Evolutionary conservation across 306 rosid genomes (phyloP), one percentile per base, ranked within the genome.

Genomic region (Amphicarpaea edgeworthii): DNA sequence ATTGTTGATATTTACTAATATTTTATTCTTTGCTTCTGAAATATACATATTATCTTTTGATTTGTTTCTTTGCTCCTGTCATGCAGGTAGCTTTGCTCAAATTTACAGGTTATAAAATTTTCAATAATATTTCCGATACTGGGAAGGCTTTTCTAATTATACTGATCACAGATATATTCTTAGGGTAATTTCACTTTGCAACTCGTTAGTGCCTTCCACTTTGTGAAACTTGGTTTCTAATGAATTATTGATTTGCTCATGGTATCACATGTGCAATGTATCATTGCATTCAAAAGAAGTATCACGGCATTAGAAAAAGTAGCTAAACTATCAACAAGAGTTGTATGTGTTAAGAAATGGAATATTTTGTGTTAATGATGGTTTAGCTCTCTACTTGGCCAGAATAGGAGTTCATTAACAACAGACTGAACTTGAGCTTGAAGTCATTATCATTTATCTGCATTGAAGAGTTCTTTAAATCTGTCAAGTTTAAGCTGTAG

Each of bases 61-160:
- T 77, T 80, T 82, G 51, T 68, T 79, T 66, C 72, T 51, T 66
- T 78, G 49, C 75, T 82, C 70, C 12, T 20, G 73, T 81, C 85
- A 82, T 88, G 85, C 97, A 95, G 98, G 97, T 95, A 81, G 96
- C 97, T 49, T 85, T 95, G 97, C 90, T 95, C 88, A 95, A 95
- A 86, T 92, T 92, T 87, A 92, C 97, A 21, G 96, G 98, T 53
- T 94, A 94, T 81, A 94, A 92, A 84, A 90, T 95, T 68, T 77
- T 95, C 85, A 90, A 87, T 84, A 90, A 92, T 72, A 81, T 95
- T 74, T 92, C 98, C 68, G 97, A 95, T 85, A 87, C 97, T 47
- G 98, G 96, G 87, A 95, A 95, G 93, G 97, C 97, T 55, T 87
- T 95, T 85, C 83, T 95, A 53, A 89, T 95, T 81, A 92, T 95